phyloP scores from a whole-genome alignment of 768 basidiomycete genomes.

The Sarcomyxa edulis region DNA sequence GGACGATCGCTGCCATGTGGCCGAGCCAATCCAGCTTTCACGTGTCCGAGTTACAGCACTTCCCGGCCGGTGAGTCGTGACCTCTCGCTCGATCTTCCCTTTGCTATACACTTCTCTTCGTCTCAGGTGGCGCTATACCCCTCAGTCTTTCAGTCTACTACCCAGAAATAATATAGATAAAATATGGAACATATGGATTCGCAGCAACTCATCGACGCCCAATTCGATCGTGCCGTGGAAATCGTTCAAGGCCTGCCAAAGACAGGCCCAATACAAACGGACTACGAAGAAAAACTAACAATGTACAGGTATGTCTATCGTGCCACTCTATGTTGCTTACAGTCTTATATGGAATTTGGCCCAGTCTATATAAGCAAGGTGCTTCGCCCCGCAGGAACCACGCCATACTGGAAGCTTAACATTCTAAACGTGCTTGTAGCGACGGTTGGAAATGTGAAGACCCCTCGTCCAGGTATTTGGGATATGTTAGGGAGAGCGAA shows the following conservation, averaged over 20 bases:
- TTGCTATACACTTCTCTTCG: too few relatives aligned
- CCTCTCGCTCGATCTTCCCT: too few relatives aligned
- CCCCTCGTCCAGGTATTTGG: conserved; percentile 77
- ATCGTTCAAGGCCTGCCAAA: conserved; percentile 92
- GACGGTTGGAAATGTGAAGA: conserved; percentile 83
- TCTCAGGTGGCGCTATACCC: too few relatives aligned
- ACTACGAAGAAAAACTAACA: conserved; percentile 89
- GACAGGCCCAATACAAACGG: conserved; percentile 92
- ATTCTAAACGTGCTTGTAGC: conserved; percentile 39
- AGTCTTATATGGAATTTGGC: not conserved
- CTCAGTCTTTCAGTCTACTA: too few relatives aligned
- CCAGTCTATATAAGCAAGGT: conserved; percentile 86
- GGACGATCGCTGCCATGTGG: too few relatives aligned
- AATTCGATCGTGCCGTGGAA: conserved; percentile 92
- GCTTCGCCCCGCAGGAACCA: conserved; percentile 8
- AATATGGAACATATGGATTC: conserved; percentile 48
- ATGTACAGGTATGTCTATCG: conserved; percentile 73
- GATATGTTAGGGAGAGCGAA: conserved; percentile 93
- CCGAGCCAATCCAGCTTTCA: too few relatives aligned
- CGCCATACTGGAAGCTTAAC: conserved; percentile 2
- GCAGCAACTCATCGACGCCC: conserved; percentile 65
- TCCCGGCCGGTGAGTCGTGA: too few relatives aligned
- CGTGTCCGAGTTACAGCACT: too few relatives aligned
- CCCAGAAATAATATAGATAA: too few relatives aligned
- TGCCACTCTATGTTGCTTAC: not conserved